Base-by-base conservation (phyloP, 208 protist species). In the Leishmania aethiopica region DNA sequence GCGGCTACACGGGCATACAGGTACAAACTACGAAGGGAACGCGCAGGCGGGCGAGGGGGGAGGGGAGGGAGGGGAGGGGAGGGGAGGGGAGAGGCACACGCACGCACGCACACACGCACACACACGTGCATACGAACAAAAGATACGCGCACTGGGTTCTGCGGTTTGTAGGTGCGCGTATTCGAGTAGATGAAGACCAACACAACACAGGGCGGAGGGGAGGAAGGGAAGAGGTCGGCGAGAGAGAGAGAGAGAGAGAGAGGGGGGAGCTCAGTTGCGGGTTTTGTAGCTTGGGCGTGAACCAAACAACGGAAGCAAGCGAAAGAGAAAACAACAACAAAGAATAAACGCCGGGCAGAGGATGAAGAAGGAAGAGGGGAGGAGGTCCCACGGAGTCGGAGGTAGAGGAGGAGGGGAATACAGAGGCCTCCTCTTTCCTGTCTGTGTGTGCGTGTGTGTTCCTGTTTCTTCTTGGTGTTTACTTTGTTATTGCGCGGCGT, bases 351-450 rank as follows among this genome's bases (percentile, higher is more conserved):
- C 67, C 28, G 28, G 25, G 45, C 42, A 72, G 19, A 49, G 67
- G 64, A 45, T 55, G 22, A 17, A 13, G 42, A 49, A 17, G 13
- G 22, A n/a, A n/a, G 40, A n/a, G 42, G 35, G 40, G 40, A 45
- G 22, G 40, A 45, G 25, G 22, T 32, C 70, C 22, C 45, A 45
- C 70, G 22, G 17, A 62, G 19, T 11, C 6, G 17, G 15, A 55
- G 51, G 51, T 19, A 55, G 40, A 53, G 62, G 59, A 77, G 67
- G 59, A 35, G 59, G 75, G 19, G 17, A 35, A 45, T 37, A 62
- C 15, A 69, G 59, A 81, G 57, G 70, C 28, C 28, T 75, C 42
- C 70, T 82, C 22, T 42, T 77, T 57, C 10, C 40, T 75, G 10
- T 37, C 0, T 57, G 71, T 59, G 13, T 40, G 42, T 17, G 5